A percentile compares a stretch with the other conserved stretches of the same genome.
Evolutionary conservation across 257 asterid genomes (phyloP).

Genomic region (Solanum sejunctum): DNA sequence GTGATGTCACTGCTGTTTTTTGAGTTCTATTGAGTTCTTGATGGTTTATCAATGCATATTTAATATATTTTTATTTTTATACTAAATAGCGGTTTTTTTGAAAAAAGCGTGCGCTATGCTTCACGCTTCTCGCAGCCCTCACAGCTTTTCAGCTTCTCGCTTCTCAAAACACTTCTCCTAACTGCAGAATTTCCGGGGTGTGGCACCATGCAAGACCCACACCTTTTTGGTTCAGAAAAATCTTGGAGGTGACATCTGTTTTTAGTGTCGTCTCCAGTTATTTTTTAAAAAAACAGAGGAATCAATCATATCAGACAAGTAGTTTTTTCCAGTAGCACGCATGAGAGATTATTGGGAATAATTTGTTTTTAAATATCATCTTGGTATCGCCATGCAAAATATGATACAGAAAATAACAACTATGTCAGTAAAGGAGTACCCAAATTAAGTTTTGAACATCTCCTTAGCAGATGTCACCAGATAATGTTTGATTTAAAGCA

Average conservation of each 20-base stretch:
- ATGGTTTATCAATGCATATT: too few relatives aligned
- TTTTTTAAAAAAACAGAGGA: background rate
- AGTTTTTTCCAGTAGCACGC: background rate
- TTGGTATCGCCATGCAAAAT: background rate
- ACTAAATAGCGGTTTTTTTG: too few relatives aligned
- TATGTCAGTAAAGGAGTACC: background rate
- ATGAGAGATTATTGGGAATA: background rate
- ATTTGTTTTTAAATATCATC: background rate
- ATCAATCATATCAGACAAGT: background rate
- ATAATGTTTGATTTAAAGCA: background rate
- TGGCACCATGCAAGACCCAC: background rate
- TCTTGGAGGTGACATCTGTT: background rate
- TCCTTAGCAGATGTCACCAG: background rate
- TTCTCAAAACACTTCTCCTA: background rate
- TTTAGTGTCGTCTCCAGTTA: background rate
- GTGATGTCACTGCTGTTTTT: too few relatives aligned
- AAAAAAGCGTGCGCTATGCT: too few relatives aligned
- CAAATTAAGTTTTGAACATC: background rate
- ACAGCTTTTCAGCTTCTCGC: too few relatives aligned
- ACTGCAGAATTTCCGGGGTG: background rate
- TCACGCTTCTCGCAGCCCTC: too few relatives aligned
- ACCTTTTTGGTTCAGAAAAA: background rate
- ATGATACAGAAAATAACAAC: background rate
- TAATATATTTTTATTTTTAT: too few relatives aligned
- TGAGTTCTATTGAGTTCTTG: too few relatives aligned